Percentiles rank a stretch among this genome's conserved stretches.
phyloP scores from a whole-genome alignment of 2,329 filamentous ascomycete genomes.

The Penicillium olsonii region DNA sequence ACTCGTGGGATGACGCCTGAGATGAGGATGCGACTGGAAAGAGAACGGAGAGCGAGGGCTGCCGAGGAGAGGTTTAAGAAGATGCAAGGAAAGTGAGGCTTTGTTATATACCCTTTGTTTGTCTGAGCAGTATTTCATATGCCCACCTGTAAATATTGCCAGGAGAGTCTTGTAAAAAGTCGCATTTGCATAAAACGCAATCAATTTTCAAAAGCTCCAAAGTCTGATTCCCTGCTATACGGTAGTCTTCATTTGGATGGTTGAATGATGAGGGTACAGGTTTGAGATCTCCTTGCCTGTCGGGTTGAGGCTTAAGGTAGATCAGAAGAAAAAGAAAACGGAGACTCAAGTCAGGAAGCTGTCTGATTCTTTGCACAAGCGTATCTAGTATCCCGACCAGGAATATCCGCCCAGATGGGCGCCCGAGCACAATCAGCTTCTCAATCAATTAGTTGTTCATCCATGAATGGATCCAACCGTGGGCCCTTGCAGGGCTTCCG shows the following conservation, averaged over 20 bases:
- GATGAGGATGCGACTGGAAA: slow-evolving; percentile 78
- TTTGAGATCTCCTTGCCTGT: no score
- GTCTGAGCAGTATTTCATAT: not conserved
- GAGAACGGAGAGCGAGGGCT: slow-evolving; percentile 85
- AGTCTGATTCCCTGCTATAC: not conserved
- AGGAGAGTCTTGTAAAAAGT: not conserved
- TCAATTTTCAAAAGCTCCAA: not conserved
- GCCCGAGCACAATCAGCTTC: no score
- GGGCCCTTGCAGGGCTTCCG: no score
- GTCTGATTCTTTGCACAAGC: no score
- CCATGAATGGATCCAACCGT: no score
- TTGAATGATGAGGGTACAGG: no score
- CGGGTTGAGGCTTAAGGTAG: no score
- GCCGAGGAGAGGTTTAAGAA: slow-evolving; percentile 82
- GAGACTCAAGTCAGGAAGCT: no score
- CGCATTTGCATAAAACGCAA: not conserved
- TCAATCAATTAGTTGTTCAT: no score
- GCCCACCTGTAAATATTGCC: not conserved
- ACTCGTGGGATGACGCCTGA: slow-evolving; percentile 82
- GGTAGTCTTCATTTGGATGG: no score
- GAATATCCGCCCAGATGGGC: no score
- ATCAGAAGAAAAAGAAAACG: not conserved
- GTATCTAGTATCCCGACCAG: no score
- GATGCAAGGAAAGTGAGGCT: slow-evolving; percentile 52
- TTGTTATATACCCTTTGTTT: slow-evolving; percentile 1